These are phyloP conservation scores for Sarocladiaceae sp. DNA, from an alignment of 2,329 filamentous ascomycete species.

Conservation along the genomic window DNA sequence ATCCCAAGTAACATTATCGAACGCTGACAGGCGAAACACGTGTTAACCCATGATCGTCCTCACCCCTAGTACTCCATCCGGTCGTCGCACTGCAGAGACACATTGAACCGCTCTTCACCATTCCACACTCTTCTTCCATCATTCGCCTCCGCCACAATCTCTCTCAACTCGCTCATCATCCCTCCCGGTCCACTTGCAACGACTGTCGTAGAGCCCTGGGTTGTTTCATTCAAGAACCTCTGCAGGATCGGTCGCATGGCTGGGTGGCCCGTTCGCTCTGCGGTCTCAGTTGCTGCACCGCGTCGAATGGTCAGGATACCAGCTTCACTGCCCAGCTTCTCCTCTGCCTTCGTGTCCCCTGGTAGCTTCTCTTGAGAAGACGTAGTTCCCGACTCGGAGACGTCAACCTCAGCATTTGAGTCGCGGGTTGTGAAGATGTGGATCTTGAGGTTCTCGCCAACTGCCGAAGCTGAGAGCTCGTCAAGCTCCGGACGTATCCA, in stretches of 20 bases:
- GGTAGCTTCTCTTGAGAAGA: conserved; percentile 2
- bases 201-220: conserved; percentile 45
- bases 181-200: conserved; percentile 54
- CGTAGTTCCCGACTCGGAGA: background rate
- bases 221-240: conserved; percentile 44
- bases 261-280: too few relatives aligned
- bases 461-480: conserved; percentile 30
- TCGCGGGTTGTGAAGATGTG: conserved; percentile 58
- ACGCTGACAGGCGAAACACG: too few relatives aligned
- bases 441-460: conserved; percentile 39
- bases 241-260: too few relatives aligned
- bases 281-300: too few relatives aligned
- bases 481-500: conserved; percentile 55
- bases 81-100: conserved; percentile 54
- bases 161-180: conserved; percentile 53
- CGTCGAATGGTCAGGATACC: background rate
- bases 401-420: conserved; percentile 10
- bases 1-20: too few relatives aligned
- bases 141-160: conserved; percentile 47
- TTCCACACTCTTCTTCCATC: conserved; percentile 48
- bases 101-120: conserved; percentile 49
- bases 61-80: conserved; percentile 47
- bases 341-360: background rate
- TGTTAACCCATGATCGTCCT: too few relatives aligned
- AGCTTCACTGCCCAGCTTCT: too few relatives aligned